Conservation (phyloP, 768 basidiomycete genomes). For the Erythrobasidium yunnanense region DNA sequence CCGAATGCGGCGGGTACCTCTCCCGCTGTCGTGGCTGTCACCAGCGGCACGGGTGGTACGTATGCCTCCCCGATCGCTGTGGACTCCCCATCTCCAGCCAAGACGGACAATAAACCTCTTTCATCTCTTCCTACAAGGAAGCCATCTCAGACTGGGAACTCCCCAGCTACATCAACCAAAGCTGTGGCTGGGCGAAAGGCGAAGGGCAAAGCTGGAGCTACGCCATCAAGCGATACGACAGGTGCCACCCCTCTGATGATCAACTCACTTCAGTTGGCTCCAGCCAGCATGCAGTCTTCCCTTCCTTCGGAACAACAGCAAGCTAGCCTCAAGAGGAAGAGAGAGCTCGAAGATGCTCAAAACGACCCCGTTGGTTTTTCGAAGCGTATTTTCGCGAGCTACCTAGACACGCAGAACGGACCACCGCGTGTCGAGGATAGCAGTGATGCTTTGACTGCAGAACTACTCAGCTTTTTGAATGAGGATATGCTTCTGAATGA, state of each 20-base stretch:
- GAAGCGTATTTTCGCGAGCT: constrained; percentile 27
- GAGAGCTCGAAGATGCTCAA: constrained; percentile 34
- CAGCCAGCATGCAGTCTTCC: too few species aligned
- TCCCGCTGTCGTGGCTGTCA: background rate
- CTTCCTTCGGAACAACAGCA: constrained; percentile 12
- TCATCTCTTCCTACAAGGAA: too few species aligned
- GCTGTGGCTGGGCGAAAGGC: background rate
- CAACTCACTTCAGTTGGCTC: background rate
- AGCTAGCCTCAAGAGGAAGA: constrained; percentile 31
- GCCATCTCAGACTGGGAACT: too few species aligned
- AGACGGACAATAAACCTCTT: background rate
- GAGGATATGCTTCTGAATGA: background rate
- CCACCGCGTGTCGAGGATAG: background rate
- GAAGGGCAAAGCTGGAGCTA: background rate
- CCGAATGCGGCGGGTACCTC: background rate
- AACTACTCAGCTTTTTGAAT: constrained; percentile 10
- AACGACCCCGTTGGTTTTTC: constrained; percentile 32
- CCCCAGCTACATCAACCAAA: background rate
- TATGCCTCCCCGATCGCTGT: constrained; percentile 23
- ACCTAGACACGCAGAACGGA: background rate
- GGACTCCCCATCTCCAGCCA: constrained; percentile 25
- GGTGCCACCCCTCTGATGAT: background rate
- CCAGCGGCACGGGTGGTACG: background rate
- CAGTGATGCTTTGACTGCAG: background rate
- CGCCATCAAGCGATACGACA: background rate